These are phyloP conservation scores for Lactuca saligna DNA, from an alignment of 129 eudicot genomes.

Conservation along the genomic window DNA sequence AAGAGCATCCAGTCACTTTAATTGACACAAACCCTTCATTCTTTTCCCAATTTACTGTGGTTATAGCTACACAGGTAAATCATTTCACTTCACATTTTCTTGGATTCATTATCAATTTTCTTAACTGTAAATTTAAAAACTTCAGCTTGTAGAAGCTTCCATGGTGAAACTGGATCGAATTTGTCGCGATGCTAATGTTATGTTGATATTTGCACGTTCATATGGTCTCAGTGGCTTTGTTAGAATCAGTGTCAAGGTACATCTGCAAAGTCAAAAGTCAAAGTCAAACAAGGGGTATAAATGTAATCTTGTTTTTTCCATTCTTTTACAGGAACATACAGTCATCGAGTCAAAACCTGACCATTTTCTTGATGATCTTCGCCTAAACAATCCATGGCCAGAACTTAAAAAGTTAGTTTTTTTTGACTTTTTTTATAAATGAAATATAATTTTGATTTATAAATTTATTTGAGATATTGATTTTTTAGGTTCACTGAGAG, in stretches of 20 bases:
- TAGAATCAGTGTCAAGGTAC: slow-evolving; percentile 90
- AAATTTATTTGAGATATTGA: neutral
- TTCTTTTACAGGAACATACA: slow-evolving; percentile 71
- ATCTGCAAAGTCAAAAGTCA: neutral
- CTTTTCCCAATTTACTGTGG: slow-evolving; percentile 90
- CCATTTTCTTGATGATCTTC: slow-evolving; percentile 91
- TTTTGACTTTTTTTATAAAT: slow-evolving; percentile 6
- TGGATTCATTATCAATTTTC: neutral
- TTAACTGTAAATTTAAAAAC: slow-evolving; percentile 2
- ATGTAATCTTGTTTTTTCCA: slow-evolving; percentile 12
- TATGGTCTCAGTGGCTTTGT: slow-evolving; percentile 96
- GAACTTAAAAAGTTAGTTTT: slow-evolving; percentile 71
- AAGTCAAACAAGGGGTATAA: neutral
- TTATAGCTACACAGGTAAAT: slow-evolving; percentile 90
- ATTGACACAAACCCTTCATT: slow-evolving; percentile 85
- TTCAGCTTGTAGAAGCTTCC: slow-evolving; percentile 83
- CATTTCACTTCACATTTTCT: slow-evolving; percentile 2
- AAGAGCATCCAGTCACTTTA: slow-evolving; percentile 77
- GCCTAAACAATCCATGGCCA: slow-evolving; percentile 96
- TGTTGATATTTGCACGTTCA: slow-evolving; percentile 83
- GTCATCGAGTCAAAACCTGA: slow-evolving; percentile 98
- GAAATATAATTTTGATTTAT: slow-evolving; percentile 1
- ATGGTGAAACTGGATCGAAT: slow-evolving; percentile 90
- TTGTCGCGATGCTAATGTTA: slow-evolving; percentile 81
- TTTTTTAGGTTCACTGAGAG: slow-evolving; percentile 62